Evolutionary conservation across 2,329 filamentous ascomycete species (phyloP).

Genomic region (Xylariaceae sp.): DNA sequence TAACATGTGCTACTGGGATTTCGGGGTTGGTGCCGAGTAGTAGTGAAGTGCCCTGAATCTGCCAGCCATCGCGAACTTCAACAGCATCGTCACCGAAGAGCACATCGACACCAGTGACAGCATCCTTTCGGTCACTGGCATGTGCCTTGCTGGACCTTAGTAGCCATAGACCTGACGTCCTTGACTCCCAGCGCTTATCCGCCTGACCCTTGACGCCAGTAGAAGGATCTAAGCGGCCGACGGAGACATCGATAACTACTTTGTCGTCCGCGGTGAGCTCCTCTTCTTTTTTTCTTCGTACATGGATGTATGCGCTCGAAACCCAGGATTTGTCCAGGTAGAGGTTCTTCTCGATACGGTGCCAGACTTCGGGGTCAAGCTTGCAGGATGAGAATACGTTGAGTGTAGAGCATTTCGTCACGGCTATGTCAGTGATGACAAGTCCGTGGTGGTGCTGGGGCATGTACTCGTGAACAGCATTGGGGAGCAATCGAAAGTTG

Average conservation of each 20-base stretch:
- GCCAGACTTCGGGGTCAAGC: slow-evolving; percentile 68
- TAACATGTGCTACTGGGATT: slow-evolving; percentile 68
- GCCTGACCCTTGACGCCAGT: slow-evolving; percentile 50
- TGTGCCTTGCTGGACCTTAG: slow-evolving; percentile 68
- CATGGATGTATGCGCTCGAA: slow-evolving; percentile 73
- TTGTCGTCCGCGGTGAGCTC: slow-evolving; percentile 70
- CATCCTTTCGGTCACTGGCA: slow-evolving; percentile 68
- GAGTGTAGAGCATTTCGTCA: slow-evolving; percentile 69
- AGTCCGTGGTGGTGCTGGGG: slow-evolving; percentile 80
- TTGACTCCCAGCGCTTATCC: slow-evolving; percentile 69
- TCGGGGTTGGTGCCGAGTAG: slow-evolving; percentile 61
- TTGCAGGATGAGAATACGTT: slow-evolving; percentile 74
- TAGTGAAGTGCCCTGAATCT: slow-evolving; percentile 69
- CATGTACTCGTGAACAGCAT: slow-evolving; percentile 80
- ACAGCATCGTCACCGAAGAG: slow-evolving; percentile 88
- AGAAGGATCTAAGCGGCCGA: slow-evolving; percentile 68
- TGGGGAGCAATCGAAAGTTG: slow-evolving; percentile 81
- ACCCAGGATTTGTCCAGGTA: slow-evolving; percentile 73
- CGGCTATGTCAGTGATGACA: slow-evolving; percentile 79
- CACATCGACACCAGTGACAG: slow-evolving; percentile 78
- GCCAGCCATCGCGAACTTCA: slow-evolving; percentile 84
- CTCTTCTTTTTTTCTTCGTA: slow-evolving; percentile 81
- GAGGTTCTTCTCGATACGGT: slow-evolving; percentile 83
- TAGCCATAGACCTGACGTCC: slow-evolving; percentile 77
- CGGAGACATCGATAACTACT: slow-evolving; percentile 73